Base-by-base conservation (phyloP, 805 yeast species). In the Komagataella pastoris region DNA sequence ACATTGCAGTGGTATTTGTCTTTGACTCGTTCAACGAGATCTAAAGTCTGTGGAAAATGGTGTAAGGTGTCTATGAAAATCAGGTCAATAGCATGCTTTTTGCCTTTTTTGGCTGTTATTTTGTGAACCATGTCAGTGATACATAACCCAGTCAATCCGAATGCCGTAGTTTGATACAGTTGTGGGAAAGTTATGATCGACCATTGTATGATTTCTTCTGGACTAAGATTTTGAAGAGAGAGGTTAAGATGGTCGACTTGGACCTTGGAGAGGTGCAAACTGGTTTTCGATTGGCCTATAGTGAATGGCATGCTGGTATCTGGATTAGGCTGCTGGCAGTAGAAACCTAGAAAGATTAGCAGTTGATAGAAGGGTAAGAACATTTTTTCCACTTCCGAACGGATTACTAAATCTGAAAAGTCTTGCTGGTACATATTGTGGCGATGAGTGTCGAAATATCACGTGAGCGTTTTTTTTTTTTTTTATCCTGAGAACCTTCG, bases 1-100 rank as follows among this genome's bases (percentile, higher is more conserved):
- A 90, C 65, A 24, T 71, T 71, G 49, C 71, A 72, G 2, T 80
- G 75, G 63, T 91, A 91, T 54, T 71, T 75, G 14, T 60, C 56
- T 58, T 77, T 69, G 46, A 91, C 75, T 10, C 68, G 71, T 1
- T 77, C 73, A 3, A 90, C 83, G 45, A 91, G 73, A 3, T 83
- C 88, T 47, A 83, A 68, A 1, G 98, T 91, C 65, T 91, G 98
- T n/a, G 91, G 89, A 73, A 91, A 91, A 65, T 91, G 97, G 61
- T 90, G 87, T 55, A 91, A 70, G 0, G 98, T 91, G 63, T 91
- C 97, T 49, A 90, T 74, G 64, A 91, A 91, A 2, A 91, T 83
- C 52, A 90, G 70, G 52, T 89, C 95, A 6, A 86, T 71, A 0
- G 82, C 75, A 47, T 68, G 65, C 3, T 54, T 53, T 24, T 64